A percentile compares a stretch with the other conserved stretches of the same genome.
Conservation (phyloP, 495 filamentous ascomycete genomes). For the Thermothielavioides terrestris region DNA sequence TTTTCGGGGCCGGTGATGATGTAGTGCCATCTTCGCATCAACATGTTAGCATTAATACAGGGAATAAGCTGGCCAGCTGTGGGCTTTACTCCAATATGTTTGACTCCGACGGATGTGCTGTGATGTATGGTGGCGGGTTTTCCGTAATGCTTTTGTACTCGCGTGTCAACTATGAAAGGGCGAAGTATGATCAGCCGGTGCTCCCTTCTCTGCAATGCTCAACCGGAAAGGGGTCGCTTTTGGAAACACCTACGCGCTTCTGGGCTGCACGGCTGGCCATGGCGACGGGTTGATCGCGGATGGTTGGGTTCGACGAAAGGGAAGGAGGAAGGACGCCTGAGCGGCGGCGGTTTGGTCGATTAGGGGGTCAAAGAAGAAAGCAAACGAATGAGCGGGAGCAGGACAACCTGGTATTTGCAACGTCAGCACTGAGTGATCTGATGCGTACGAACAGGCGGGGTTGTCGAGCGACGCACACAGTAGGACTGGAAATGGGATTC, state of each 20-base stretch:
- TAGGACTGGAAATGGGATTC: too few relatives aligned
- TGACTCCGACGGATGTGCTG: slow-evolving; percentile 83
- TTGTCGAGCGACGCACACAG: too few relatives aligned
- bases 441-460: background rate
- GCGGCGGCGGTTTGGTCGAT: too few relatives aligned
- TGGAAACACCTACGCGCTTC: slow-evolving; percentile 57
- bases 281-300: slow-evolving; percentile 27
- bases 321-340: background rate
- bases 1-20: slow-evolving; percentile 92
- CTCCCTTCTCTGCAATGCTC: background rate
- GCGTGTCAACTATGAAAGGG: slow-evolving; percentile 60
- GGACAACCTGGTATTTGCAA: background rate
- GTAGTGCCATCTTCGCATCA: slow-evolving; percentile 78
- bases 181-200: background rate
- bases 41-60: slow-evolving; percentile 4
- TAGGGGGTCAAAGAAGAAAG: background rate
- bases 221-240: background rate
- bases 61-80: background rate
- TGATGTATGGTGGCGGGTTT: slow-evolving; percentile 88
- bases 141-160: slow-evolving; percentile 90
- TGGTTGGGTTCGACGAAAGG: background rate
- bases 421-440: background rate
- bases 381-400: background rate
- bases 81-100: slow-evolving; percentile 78
- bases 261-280: slow-evolving; percentile 82